Percentiles rank a stretch among this genome's conserved stretches.
phyloP scores from a whole-genome alignment of 2,329 filamentous ascomycete species.

The Knoxdaviesia capensis region DNA sequence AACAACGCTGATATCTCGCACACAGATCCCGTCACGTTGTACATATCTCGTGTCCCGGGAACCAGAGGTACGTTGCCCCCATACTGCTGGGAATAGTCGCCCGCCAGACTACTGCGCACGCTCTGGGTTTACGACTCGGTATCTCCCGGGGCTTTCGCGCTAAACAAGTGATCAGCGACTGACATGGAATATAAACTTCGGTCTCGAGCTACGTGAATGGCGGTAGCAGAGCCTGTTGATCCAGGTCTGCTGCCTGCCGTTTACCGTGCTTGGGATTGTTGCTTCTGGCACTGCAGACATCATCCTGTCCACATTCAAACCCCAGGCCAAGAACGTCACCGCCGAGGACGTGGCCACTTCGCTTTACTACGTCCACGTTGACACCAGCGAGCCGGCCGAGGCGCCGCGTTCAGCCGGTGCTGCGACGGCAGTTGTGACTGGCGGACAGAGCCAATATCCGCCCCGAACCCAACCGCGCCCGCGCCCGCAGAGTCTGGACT shows the following conservation, averaged over 20 bases:
- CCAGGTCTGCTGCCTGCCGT: background rate
- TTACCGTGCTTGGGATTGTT: background rate
- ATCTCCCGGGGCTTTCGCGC: too few species aligned
- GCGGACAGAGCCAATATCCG: background rate
- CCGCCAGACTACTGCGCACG: slow-evolving; percentile 1
- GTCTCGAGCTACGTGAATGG: too few species aligned
- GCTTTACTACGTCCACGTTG: slow-evolving; percentile 71
- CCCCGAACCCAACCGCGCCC: too few species aligned
- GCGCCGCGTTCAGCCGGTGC: background rate
- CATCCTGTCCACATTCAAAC: slow-evolving; percentile 80
- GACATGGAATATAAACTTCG: too few species aligned
- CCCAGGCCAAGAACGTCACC: slow-evolving; percentile 72
- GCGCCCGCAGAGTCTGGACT: too few species aligned
- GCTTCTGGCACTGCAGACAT: slow-evolving; percentile 39
- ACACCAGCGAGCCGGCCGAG: slow-evolving; percentile 27
- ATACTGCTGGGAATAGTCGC: slow-evolving; percentile 6
- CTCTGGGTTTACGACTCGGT: too few species aligned
- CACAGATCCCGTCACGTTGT: slow-evolving; percentile 56
- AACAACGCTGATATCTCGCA: slow-evolving; percentile 45
- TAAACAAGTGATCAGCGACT: too few species aligned
- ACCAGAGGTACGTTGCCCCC: slow-evolving; percentile 46
- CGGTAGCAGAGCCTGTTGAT: background rate
- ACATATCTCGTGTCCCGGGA: slow-evolving; percentile 84
- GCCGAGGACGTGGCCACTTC: slow-evolving; percentile 70
- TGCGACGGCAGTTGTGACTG: background rate